phyloP scores from a whole-genome alignment of 805 yeast genomes.

The Yamadazyma endophytica region DNA sequence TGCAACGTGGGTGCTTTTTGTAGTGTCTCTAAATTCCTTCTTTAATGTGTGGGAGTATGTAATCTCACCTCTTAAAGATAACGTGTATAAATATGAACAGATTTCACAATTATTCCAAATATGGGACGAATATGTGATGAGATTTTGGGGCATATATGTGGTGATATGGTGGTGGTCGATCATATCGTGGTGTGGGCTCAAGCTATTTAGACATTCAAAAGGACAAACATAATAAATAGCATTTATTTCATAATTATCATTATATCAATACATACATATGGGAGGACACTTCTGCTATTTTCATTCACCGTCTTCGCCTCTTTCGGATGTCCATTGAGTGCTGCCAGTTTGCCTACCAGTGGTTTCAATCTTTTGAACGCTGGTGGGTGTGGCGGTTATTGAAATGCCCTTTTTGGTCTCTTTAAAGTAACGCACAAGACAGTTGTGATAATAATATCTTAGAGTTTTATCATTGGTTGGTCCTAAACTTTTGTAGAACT shows the following conservation, averaged over 20 bases:
- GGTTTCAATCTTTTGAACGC: conserved; percentile 12
- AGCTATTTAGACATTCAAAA: conserved; percentile 73
- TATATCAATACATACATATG: no score
- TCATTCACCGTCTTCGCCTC: conserved; percentile 59
- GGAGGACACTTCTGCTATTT: no score
- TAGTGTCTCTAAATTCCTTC: conserved; percentile 30
- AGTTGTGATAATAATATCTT: conserved; percentile 32
- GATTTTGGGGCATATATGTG: conserved; percentile 37
- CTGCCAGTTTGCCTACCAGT: conserved; percentile 74
- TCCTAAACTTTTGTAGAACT: neutral
- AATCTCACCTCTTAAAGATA: conserved; percentile 24
- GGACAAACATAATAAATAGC: no score
- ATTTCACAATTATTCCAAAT: conserved; percentile 14
- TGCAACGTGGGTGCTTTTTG: conserved; percentile 28
- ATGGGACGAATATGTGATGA: conserved; percentile 27
- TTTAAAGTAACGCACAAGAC: conserved; percentile 32
- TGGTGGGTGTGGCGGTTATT: conserved; percentile 15
- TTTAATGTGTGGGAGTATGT: conserved; percentile 32
- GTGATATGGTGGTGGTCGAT: conserved; percentile 62
- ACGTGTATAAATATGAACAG: conserved; percentile 9
- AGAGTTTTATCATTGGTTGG: conserved; percentile 8
- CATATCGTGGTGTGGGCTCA: conserved; percentile 75
- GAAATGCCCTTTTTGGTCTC: conserved; percentile 22
- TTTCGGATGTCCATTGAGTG: conserved; percentile 64
- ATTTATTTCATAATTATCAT: no score